Evolutionary conservation across 805 yeast genomes (phyloP), one percentile per base, ranked within the genome.

Genomic region (Yarrowia keelungensis): DNA sequence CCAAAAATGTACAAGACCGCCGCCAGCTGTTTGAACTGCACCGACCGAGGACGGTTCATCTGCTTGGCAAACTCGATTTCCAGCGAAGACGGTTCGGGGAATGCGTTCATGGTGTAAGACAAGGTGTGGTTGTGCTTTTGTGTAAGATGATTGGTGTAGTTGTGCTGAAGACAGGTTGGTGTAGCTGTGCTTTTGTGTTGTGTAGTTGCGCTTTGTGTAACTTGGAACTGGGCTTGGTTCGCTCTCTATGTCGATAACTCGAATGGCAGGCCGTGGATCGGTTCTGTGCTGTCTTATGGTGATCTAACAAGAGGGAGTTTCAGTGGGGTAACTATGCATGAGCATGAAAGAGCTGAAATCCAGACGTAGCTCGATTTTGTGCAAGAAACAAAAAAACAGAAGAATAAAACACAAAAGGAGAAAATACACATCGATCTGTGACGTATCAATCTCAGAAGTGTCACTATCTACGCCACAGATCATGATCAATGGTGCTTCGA

Each of bases 1-100:
- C 79, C 79, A 68, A 75, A 78, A 14, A 72, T 69, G 66, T 78
- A 78, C 15, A 74, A 64, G 15, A 78, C 67, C 1, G 76, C 77
- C 3, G 76, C 69, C 49, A 78, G 71, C n/a, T 73, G 71, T 53
- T 68, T 62, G 36, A 76, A 61, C 36, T 71, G 69, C 16, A 76
- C 69, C 14, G 73, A 67, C 26, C 69, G 64, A 12, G 71, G 54
- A 35, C 69, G 53, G 38, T 54, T 41, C 15, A 73, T 72, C 15
- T 68, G 62, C 50, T 68, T 51, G 56, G 67, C 67, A 47, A 62
- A 62, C 56, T 36, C 67, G 54, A 66, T 53, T 9, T 69, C 59
- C 22, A 70, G 62, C 16, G 70, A 73, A 1, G 74, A 62, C 36
- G 71, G 68, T 53, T 77, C 79, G 1, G 78, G 78, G 58, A 75